phyloP scores from a whole-genome alignment of 345 rosid genomes.

The Erucastrum elatum region DNA sequence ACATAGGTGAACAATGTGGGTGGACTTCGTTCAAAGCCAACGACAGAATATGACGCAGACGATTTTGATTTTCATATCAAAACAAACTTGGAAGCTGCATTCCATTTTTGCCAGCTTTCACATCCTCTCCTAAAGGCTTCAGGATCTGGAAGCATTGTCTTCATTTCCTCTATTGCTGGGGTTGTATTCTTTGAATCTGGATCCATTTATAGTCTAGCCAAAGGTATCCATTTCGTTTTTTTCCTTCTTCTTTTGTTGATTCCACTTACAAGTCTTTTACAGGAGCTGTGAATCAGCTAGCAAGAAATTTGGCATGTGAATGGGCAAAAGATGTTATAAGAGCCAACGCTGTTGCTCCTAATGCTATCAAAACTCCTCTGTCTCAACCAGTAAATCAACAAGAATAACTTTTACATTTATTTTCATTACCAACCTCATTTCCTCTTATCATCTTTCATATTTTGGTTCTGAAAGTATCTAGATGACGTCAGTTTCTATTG shows the following conservation, averaged over 20 bases:
- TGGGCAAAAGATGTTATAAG: constrained; percentile 70
- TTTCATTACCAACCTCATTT: neutral
- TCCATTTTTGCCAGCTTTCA: constrained; percentile 52
- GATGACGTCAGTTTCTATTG: neutral
- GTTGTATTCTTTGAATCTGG: constrained; percentile 16
- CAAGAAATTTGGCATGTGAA: constrained; percentile 64
- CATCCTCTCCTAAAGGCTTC: constrained; percentile 64
- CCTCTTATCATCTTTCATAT: neutral
- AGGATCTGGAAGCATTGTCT: constrained; percentile 52
- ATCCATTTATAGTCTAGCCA: constrained; percentile 39
- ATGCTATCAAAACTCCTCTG: constrained; percentile 44
- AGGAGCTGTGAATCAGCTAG: constrained; percentile 54
- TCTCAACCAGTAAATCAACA: constrained; percentile 22
- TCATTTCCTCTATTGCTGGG: constrained; percentile 49
- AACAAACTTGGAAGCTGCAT: constrained; percentile 57
- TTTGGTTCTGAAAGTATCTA: constrained; percentile 1
- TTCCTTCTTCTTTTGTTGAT: neutral
- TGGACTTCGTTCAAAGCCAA: constrained; percentile 33
- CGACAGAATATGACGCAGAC: constrained; percentile 42
- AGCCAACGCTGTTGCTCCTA: constrained; percentile 54
- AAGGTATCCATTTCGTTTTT: constrained; percentile 12
- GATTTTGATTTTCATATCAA: constrained; percentile 42
- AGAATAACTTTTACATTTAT: neutral
- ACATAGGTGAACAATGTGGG: constrained; percentile 60
- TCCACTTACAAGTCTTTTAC: neutral